These are phyloP conservation scores for Microdochium nivale DNA, from an alignment of 2,329 filamentous ascomycete species.

Conservation along the genomic window DNA sequence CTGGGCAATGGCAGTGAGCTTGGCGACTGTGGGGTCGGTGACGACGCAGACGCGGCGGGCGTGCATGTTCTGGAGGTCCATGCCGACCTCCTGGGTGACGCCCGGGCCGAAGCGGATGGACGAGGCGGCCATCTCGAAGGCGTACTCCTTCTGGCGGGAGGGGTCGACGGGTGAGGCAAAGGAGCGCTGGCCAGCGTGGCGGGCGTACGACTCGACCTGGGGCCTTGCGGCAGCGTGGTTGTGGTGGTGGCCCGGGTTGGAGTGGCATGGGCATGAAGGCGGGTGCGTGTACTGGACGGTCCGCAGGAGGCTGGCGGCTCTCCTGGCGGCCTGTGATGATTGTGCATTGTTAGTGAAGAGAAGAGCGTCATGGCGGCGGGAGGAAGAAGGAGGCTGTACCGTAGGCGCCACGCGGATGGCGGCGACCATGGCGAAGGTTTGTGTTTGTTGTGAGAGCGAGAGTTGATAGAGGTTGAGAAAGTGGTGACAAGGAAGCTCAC, in stretches of 20 bases:
- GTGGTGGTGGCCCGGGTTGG: constrained; percentile 75
- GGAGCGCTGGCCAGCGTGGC: constrained; percentile 34
- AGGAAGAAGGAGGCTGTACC: neutral
- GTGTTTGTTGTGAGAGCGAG: neutral
- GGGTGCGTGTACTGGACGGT: constrained; percentile 90
- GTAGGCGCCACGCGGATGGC: neutral
- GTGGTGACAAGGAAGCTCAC: no score
- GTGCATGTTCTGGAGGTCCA: constrained; percentile 92
- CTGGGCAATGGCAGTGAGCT: constrained; percentile 83
- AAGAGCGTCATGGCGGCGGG: neutral
- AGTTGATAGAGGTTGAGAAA: no score
- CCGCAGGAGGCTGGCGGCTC: constrained; percentile 66
- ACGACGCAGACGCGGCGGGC: constrained; percentile 84
- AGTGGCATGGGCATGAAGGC: constrained; percentile 84
- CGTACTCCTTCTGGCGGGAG: constrained; percentile 81
- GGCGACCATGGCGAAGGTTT: constrained; percentile 1
- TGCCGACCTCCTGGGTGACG: constrained; percentile 90
- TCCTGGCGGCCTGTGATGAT: constrained; percentile 37
- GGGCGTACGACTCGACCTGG: constrained; percentile 27
- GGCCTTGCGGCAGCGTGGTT: constrained; percentile 51
- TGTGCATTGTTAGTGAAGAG: neutral
- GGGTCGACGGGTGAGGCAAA: constrained; percentile 71
- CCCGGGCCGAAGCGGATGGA: constrained; percentile 91
- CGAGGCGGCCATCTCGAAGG: constrained; percentile 96
- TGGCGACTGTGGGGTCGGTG: constrained; percentile 74